Base-by-base conservation (phyloP, 2,329 filamentous ascomycete genomes). In the Tricladium varicosporioides region DNA sequence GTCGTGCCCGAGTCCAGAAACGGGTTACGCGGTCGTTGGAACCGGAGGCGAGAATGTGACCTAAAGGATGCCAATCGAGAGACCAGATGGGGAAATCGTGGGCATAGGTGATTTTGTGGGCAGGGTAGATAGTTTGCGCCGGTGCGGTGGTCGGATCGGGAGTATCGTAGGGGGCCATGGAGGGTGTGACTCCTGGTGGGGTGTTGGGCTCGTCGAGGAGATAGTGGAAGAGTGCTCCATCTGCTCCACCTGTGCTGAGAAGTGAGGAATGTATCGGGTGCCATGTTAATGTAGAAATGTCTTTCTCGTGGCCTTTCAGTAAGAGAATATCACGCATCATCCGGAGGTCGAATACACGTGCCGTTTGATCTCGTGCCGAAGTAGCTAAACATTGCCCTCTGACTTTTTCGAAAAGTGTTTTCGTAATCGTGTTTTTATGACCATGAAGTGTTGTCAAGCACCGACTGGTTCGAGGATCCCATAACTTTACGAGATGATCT, bases 291-390 rank as follows among this genome's bases (percentile, higher is more conserved):
- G 92, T 95, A 11, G 91, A 93, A 59, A 99, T 91, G 64, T 97
- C 94, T 74, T 97, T 97, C 65, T 97, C 92, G 70, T 97, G 92
- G 7, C 94, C 94, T 65, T 93, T 89, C 18, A 99, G 82, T 48
- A 97, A 83, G 65, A 92, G 91, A 55, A 97, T 92, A 72, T 99
- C 94, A 61, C 94, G 89, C 94, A 99, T 97, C 89, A 96, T 96
- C 49, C 94, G 86, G 55, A 99, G 80, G 71, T 99, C 94, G 68
- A 97, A 97, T 47, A 99, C 85, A 59, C 94, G 86, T 8, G 92
- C 92, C 1, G 91, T 96, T 71, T 96, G 91, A 69, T 99, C 94
- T 70, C 94, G 84, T 45, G 92, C 94, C 32, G 92, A 95, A 0
- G 94, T 97, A 36, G 93, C 94, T 48, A 99, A 82, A 60, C 96